Evolutionary conservation across 306 rosid genomes (phyloP).

Genomic region (Myrica gale): DNA sequence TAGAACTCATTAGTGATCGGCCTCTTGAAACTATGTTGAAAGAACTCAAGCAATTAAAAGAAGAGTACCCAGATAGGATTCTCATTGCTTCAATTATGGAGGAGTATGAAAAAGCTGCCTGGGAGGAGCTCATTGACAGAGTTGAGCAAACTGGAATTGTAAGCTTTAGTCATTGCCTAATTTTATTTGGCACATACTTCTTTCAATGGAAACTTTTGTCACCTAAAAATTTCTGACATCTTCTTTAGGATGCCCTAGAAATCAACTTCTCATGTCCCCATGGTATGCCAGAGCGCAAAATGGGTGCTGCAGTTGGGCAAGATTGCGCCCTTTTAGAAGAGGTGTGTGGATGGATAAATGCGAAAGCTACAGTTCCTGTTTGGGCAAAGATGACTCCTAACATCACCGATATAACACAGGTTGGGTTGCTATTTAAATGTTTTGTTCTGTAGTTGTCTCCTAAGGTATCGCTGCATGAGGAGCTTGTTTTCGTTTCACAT

Average conservation of each 20-base stretch:
- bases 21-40: slow-evolving; percentile 89
- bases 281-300: slow-evolving; percentile 96
- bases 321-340: slow-evolving; percentile 91
- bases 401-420: slow-evolving; percentile 88
- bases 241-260: slow-evolving; percentile 78
- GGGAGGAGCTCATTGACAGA: slow-evolving; percentile 95
- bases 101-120: slow-evolving; percentile 84
- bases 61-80: slow-evolving; percentile 87
- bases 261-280: slow-evolving; percentile 94
- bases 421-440: slow-evolving; percentile 27
- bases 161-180: slow-evolving; percentile 34
- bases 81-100: slow-evolving; percentile 98
- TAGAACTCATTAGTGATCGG: slow-evolving; percentile 87
- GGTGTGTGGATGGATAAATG: slow-evolving; percentile 92
- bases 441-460: not conserved
- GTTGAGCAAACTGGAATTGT: slow-evolving; percentile 97
- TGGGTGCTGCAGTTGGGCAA: slow-evolving; percentile 98
- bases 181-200: slow-evolving; percentile 2
- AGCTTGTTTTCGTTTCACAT: not conserved
- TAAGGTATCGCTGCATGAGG: not conserved
- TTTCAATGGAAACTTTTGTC: slow-evolving; percentile 4
- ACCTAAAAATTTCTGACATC: slow-evolving; percentile 21
- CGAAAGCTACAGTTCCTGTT: slow-evolving; percentile 90
- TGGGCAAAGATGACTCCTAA: slow-evolving; percentile 99
- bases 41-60: slow-evolving; percentile 79